A percentile compares a stretch with the other conserved stretches of the same genome.
Conservation (phyloP, 2,329 filamentous ascomycete genomes). For the Colletotrichum lindemuthianum region DNA sequence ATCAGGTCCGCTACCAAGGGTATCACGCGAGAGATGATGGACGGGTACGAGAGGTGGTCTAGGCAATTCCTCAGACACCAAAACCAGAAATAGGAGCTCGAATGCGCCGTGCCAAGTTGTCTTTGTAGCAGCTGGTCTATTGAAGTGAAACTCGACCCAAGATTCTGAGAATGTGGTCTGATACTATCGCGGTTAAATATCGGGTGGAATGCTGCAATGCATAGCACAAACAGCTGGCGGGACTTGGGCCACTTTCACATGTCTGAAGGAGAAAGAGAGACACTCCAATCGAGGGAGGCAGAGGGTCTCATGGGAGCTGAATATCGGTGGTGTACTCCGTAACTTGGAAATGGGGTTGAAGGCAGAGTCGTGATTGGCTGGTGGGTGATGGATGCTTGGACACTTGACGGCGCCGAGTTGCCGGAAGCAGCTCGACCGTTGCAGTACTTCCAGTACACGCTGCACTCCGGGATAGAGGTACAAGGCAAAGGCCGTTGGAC, state of each 20-base stretch:
- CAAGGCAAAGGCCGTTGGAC: neutral
- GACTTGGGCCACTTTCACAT: conserved; percentile 26
- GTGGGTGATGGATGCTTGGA: neutral
- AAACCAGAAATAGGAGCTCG: conserved; percentile 27
- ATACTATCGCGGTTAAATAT: neutral
- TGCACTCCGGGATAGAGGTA: neutral
- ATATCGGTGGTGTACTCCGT: neutral
- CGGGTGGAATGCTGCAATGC: neutral
- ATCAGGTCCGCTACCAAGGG: conserved; percentile 61
- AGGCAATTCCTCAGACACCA: conserved; percentile 39
- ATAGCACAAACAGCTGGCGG: neutral
- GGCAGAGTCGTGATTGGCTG: conserved; percentile 18
- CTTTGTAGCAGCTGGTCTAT: no score
- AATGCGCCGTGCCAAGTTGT: conserved; percentile 1
- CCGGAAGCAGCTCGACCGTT: no score
- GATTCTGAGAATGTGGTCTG: neutral
- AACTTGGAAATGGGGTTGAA: no score
- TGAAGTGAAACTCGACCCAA: neutral
- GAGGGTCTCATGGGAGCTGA: conserved; percentile 10
- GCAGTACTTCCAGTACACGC: no score
- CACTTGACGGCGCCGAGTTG: neutral
- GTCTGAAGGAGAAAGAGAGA: conserved; percentile 4
- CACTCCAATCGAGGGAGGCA: neutral
- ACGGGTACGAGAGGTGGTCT: conserved; percentile 68
- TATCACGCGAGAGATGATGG: conserved; percentile 68